phyloP scores from a whole-genome alignment of 495 filamentous ascomycete genomes.

The Aspergillus sclerotiicarbonarius region DNA sequence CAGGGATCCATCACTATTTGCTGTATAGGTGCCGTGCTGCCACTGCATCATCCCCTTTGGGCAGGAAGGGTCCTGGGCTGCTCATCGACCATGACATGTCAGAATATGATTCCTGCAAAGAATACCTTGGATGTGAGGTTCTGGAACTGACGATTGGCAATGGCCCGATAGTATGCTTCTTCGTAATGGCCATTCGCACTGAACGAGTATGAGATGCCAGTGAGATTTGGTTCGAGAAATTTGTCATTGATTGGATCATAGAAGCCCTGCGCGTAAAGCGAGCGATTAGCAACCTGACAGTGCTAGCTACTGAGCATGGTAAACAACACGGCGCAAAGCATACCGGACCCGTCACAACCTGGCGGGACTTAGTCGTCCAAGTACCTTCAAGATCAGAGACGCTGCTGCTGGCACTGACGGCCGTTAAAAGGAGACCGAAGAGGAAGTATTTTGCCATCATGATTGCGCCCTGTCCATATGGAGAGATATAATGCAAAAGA shows the following conservation, averaged over 20 bases:
- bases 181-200: conserved; percentile 70
- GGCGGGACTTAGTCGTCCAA: conserved; percentile 73
- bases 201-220: conserved; percentile 83
- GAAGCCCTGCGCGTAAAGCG: conserved; percentile 55
- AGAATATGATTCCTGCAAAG: not conserved
- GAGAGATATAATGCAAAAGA: not conserved
- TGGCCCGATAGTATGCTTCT: conserved; percentile 68
- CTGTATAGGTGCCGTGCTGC: conserved; percentile 67
- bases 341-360: conserved; percentile 74
- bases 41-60: conserved; percentile 72
- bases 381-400: conserved; percentile 61
- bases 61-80: conserved; percentile 63
- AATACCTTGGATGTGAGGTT: not conserved
- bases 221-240: conserved; percentile 65
- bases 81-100: conserved; percentile 5
- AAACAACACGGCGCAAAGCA: conserved; percentile 10
- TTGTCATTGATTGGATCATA: conserved; percentile 69
- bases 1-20: conserved; percentile 58
- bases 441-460: conserved; percentile 21
- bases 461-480: not conserved
- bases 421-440: conserved; percentile 22
- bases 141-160: conserved; percentile 65
- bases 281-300: not conserved
- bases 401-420: conserved; percentile 31
- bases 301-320: not conserved